Conservation (phyloP, 139 green algal species). For the Chlorella ohadii region DNA sequence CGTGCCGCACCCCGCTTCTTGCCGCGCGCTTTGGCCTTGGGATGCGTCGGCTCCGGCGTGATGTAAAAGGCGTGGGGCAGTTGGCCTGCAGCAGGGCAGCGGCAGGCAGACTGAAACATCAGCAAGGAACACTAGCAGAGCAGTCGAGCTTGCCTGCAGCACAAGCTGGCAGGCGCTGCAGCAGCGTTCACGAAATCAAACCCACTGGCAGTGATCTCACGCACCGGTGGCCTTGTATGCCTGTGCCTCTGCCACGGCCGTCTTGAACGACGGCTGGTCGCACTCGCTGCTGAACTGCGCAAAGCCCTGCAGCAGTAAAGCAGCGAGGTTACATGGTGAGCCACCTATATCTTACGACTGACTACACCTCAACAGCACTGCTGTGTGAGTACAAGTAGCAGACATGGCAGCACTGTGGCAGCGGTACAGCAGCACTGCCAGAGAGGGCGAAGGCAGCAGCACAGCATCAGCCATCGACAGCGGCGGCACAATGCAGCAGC, state of each 20-base stretch:
- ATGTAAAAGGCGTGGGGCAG: conserved; percentile 49
- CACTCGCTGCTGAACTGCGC: conserved; percentile 29
- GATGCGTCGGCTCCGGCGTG: conserved; percentile 7
- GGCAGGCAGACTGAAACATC: not conserved
- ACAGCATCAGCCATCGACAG: too few relatives aligned
- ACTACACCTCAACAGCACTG: too few relatives aligned
- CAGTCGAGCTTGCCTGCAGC: too few relatives aligned
- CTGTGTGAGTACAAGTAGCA: too few relatives aligned
- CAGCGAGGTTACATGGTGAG: too few relatives aligned
- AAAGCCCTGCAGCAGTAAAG: conserved; percentile 32
- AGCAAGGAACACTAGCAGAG: not conserved
- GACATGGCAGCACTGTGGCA: not conserved
- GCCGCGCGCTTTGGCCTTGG: conserved; percentile 25
- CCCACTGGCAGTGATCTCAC: not conserved
- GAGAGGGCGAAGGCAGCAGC: not conserved
- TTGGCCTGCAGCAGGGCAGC: not conserved
- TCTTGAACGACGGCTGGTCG: conserved; percentile 31
- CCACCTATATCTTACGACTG: too few relatives aligned
- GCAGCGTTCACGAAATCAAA: not conserved
- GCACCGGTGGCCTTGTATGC: conserved; percentile 14
- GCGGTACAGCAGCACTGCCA: too few relatives aligned
- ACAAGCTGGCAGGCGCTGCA: too few relatives aligned
- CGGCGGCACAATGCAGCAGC: not conserved
- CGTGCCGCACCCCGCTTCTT: not conserved
- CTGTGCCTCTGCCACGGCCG: conserved; percentile 31